Base-by-base conservation (phyloP, 306 rosid species). In the Mimosa bimucronata region DNA sequence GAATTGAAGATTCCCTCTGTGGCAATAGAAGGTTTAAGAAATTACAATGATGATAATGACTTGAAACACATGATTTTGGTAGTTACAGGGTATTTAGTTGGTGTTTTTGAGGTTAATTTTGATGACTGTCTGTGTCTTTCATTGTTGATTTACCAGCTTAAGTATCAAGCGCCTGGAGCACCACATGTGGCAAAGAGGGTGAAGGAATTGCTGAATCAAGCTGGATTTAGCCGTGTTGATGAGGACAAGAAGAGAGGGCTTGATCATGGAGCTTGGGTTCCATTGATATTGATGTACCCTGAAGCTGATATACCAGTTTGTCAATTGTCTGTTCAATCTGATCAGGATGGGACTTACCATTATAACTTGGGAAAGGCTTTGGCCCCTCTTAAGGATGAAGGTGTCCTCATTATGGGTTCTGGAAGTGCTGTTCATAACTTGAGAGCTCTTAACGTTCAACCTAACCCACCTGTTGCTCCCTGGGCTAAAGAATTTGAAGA, bases 251-350 rank as follows among this genome's bases (percentile, higher is more conserved):
- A 81, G 9, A 79, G 95, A 19, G 98, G 98, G 42, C 91, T 94
- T 34, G 98, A 94, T 69, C 98, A 94, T 68, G 97, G 97, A 40
- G 94, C 97, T 3, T 94, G 97, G 97, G 91, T 92, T 61, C 98
- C 95, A 2, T 90, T 94, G 3, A 62, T 86, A 74, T 57, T 94
- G 55, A 94, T 94, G 98, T 94, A 92, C 66, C 98, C 97, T 1
- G 92, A 92, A 71, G 95, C 93, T 26, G 86, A 92, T 23, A 85
- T 94, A 19, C 97, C 97, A 6, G 92, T 92, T 26, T 94, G 98
- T 80, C 97, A 92, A 67, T 81, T 94, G 6, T 94, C 97, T 2
- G 83, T 94, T 60, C 94, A 89, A 79, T 82, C 97, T 5, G 4
- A 79, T 0, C 25, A 57, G 28, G 90, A 92, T 80, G 97, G 87